phyloP scores from a whole-genome alignment of 352 stramenopile genomes.

The Phytopythium aichiense region DNA sequence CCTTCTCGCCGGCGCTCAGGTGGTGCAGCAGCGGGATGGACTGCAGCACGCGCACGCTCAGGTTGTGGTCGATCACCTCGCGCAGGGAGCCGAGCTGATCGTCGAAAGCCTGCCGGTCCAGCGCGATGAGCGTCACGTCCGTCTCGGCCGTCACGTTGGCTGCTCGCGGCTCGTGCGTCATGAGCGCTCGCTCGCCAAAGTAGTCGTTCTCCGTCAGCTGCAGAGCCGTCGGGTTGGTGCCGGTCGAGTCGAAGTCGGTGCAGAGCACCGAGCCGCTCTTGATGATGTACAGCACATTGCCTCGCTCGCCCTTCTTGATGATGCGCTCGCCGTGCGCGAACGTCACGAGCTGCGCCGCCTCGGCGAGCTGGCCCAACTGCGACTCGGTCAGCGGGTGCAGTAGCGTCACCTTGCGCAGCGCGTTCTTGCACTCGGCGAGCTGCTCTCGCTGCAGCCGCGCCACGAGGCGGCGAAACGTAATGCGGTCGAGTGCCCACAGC shows the following conservation, averaged over 20 bases:
- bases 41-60: slow-evolving; percentile 74
- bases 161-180: slow-evolving; percentile 85
- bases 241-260: slow-evolving; percentile 40
- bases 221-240: slow-evolving; percentile 22
- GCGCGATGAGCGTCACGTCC: slow-evolving; percentile 65
- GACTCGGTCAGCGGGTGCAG: slow-evolving; percentile 50
- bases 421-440: slow-evolving; percentile 60
- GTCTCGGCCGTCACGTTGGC: slow-evolving; percentile 86
- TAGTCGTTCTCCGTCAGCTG: slow-evolving; percentile 74
- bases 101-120: slow-evolving; percentile 93
- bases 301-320: slow-evolving; percentile 77
- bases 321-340: slow-evolving; percentile 73
- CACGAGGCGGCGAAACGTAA: slow-evolving; percentile 84
- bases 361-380: slow-evolving; percentile 54
- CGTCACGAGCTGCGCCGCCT: slow-evolving; percentile 62
- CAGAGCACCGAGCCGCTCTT: slow-evolving; percentile 64
- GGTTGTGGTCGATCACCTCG: slow-evolving; percentile 89
- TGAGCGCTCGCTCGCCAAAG: slow-evolving; percentile 92
- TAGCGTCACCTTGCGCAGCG: slow-evolving; percentile 50
- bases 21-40: slow-evolving; percentile 70
- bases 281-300: slow-evolving; percentile 87
- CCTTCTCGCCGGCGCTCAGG: slow-evolving; percentile 50
- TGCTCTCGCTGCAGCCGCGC: slow-evolving; percentile 70
- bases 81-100: slow-evolving; percentile 89
- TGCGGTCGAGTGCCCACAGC: slow-evolving; percentile 84